A percentile compares a stretch with the other conserved stretches of the same genome.
Evolutionary conservation across 148 eudicot genomes (phyloP).

Genomic region (Camellia japonica): DNA sequence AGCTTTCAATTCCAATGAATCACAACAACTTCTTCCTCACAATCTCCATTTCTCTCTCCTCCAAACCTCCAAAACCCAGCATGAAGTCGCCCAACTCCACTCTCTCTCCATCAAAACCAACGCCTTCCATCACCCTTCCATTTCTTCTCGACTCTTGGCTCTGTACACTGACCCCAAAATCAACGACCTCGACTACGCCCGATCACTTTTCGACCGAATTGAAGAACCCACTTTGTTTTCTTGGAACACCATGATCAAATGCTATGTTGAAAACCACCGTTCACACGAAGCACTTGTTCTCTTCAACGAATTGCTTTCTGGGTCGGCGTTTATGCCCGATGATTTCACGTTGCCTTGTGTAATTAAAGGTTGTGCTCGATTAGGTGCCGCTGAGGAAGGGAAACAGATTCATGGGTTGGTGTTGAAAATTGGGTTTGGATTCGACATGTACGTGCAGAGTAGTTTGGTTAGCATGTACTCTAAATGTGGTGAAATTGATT

Average conservation of each 20-base stretch:
- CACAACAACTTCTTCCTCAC: neutral
- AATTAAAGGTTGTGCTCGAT: slow-evolving; percentile 27
- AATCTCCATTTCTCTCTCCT: slow-evolving; percentile 8
- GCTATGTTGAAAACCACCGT: slow-evolving; percentile 22
- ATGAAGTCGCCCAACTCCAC: slow-evolving; percentile 16
- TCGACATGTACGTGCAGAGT: slow-evolving; percentile 25
- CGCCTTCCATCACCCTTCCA: neutral
- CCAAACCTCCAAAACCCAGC: slow-evolving; percentile 1
- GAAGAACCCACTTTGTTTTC: slow-evolving; percentile 19
- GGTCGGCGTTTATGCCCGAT: slow-evolving; percentile 17
- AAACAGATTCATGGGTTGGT: slow-evolving; percentile 34
- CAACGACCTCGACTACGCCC: slow-evolving; percentile 17
- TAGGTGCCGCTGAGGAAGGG: slow-evolving; percentile 21
- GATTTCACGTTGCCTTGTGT: slow-evolving; percentile 30
- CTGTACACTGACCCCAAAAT: slow-evolving; percentile 19
- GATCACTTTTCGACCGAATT: slow-evolving; percentile 13
- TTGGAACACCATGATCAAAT: slow-evolving; percentile 25
- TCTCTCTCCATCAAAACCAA: slow-evolving; percentile 12
- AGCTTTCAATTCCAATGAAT: neutral
- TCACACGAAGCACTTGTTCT: slow-evolving; percentile 23
- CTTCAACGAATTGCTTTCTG: slow-evolving; percentile 19
- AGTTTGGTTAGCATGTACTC: slow-evolving; percentile 34
- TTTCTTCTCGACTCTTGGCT: slow-evolving; percentile 18
- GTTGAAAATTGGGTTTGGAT: slow-evolving; percentile 28
- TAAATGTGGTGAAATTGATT: slow-evolving; percentile 28